Base-by-base conservation (phyloP, 768 basidiomycete species). In the Botryobasidium botryosum region DNA sequence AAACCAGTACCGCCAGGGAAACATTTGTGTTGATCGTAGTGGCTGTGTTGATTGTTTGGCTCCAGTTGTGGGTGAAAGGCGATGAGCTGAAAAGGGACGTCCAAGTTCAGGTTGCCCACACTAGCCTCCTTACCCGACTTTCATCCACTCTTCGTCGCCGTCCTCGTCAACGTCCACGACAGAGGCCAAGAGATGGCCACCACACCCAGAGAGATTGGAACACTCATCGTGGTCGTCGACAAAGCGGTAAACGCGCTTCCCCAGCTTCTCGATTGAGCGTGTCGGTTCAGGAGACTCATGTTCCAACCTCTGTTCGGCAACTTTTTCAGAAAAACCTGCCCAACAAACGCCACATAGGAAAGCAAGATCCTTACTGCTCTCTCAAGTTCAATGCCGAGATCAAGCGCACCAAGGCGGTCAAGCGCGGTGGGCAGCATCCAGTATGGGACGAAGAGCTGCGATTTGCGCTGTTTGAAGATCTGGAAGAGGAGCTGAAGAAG, bases 361-460 rank as follows among this genome's bases (percentile, higher is more conserved):
- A 99, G 64, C 94, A 97, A 61, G 90, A 96, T 60, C 94, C 94
- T 0, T 99, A 92, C 61, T 94, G 88, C 53, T 64, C 76, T 20
- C 71, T 92, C 21, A 66, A 69, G 3, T 65, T 90, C 43, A 80
- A 85, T 56, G 76, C 77, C 40, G 79, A 90, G 61, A 90, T 78
- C 56, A 74, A 78, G 47, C 71, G 84, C 42, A 97, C 92, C 4
- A 86, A 81, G 59, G 77, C 87, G n/a, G 80, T 96, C 59, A 91
- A 85, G 59, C 79, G 87, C 25, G 94, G 94, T 40, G 94, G 94
- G 15, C 94, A 99, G 59, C 90, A 94, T 60, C 94, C 94, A 4
- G 88, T 88, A 63, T 99, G 94, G 91, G 94, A 99, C 58, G 90
- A 94, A 55, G 94, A 99, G 63, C 68, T 97, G 56, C 79, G 94